phyloP scores from a whole-genome alignment of 257 asterid genomes.

The Rehmannia glutinosa region DNA sequence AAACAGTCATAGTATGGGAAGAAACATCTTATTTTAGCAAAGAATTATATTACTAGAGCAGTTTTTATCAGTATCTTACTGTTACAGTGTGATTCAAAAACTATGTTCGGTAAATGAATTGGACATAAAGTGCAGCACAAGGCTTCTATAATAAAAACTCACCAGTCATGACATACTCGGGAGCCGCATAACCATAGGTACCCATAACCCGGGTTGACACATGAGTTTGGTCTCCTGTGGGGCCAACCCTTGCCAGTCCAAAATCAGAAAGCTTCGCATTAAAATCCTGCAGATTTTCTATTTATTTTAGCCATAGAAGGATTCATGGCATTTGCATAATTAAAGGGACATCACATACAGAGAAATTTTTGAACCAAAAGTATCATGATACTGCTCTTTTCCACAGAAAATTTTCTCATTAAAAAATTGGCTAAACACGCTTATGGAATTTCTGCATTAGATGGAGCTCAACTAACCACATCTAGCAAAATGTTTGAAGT shows the following conservation, averaged over 20 bases:
- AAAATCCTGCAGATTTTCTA: constrained; percentile 53
- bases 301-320: not conserved
- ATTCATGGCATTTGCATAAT: too few relatives aligned
- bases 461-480: constrained; percentile 48
- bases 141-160: constrained; percentile 23
- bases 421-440: not conserved
- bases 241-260: constrained; percentile 94
- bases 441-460: not conserved
- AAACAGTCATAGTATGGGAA: not conserved
- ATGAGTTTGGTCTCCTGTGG: constrained; percentile 96
- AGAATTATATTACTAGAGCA: not conserved
- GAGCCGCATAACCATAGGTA: constrained; percentile 96
- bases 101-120: not conserved
- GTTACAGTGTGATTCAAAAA: not conserved
- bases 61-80: not conserved
- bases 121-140: not conserved
- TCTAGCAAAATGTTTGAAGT: constrained; percentile 83
- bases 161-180: constrained; percentile 99
- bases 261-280: constrained; percentile 95
- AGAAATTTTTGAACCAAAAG: not conserved
- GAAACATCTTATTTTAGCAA: not conserved
- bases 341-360: not conserved
- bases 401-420: not conserved
- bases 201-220: constrained; percentile 99
- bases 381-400: not conserved